phyloP scores from a whole-genome alignment of 208 protist genomes.

The Plasmodiophora brassicae region DNA sequence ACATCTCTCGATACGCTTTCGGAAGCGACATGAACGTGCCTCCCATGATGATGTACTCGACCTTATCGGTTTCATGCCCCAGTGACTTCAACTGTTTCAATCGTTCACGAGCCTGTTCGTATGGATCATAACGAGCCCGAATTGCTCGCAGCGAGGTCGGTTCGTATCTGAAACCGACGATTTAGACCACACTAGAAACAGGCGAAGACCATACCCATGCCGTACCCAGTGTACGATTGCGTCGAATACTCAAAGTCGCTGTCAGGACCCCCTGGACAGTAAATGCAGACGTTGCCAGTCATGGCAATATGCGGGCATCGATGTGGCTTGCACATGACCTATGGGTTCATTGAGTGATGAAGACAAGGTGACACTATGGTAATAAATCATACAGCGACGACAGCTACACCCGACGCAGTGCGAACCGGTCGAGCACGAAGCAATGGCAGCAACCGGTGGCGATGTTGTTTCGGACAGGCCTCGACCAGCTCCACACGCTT shows the following conservation, averaged over 20 bases:
- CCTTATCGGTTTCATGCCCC: constrained; percentile 77
- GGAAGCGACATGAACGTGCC: constrained; percentile 97
- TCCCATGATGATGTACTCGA: constrained; percentile 98
- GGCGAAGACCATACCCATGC: not conserved
- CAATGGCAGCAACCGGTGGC: constrained; percentile 61
- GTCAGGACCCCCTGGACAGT: constrained; percentile 85
- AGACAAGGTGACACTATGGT: no score
- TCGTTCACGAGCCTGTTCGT: constrained; percentile 69
- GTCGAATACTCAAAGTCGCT: constrained; percentile 88
- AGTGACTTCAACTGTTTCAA: constrained; percentile 78
- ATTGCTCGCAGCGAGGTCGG: constrained; percentile 87
- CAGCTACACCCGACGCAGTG: constrained; percentile 75
- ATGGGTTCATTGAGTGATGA: no score
- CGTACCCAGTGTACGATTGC: constrained; percentile 74
- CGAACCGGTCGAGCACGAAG: constrained; percentile 78
- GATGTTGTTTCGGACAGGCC: constrained; percentile 29
- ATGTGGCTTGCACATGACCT: constrained; percentile 92
- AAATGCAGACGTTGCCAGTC: constrained; percentile 76
- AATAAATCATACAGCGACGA: no score
- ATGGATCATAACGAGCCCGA: constrained; percentile 81
- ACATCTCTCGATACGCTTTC: constrained; percentile 81
- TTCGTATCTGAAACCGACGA: constrained; percentile 69
- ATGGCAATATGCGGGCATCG: constrained; percentile 83
- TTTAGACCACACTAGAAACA: not conserved
- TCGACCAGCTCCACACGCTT: constrained; percentile 14